These are phyloP conservation scores for Mallotus repandus DNA, from an alignment of 441 rosid species.

Conservation along the genomic window DNA sequence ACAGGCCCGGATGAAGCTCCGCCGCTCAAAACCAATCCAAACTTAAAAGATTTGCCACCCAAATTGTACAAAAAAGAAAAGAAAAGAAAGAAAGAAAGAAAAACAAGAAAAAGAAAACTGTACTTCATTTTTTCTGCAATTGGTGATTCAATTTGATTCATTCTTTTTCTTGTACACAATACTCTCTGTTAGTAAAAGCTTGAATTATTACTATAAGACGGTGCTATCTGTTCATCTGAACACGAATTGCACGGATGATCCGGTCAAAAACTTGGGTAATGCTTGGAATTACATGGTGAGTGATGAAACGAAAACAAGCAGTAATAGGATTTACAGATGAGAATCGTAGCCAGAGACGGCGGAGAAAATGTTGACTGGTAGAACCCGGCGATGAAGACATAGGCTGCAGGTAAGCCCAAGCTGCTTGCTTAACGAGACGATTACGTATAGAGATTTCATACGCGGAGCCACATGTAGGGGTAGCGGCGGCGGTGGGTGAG, in stretches of 20 bases:
- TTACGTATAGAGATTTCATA: conserved; percentile 74
- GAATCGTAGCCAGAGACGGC: conserved; percentile 53
- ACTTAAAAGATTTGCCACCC: conserved; percentile 7
- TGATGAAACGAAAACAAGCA: conserved; percentile 35
- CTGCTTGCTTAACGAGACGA: conserved; percentile 83
- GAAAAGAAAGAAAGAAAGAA: background rate
- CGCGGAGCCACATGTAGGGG: conserved; percentile 32
- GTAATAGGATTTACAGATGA: conserved; percentile 34
- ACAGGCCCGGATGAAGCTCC: conserved; percentile 44
- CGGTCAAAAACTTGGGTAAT: conserved; percentile 40
- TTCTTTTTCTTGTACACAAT: background rate
- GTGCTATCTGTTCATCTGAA: conserved; percentile 12
- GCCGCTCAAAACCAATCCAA: conserved; percentile 43
- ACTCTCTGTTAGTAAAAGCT: too few relatives aligned
- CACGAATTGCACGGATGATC: conserved; percentile 34
- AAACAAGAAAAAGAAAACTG: background rate
- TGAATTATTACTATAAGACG: too few relatives aligned
- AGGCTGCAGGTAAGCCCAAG: conserved; percentile 93
- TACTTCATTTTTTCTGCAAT: background rate
- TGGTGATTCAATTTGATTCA: conserved; percentile 8
- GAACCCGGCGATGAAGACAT: conserved; percentile 52
- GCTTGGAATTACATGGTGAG: conserved; percentile 29
- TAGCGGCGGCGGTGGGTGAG: conserved; percentile 46
- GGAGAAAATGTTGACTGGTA: conserved; percentile 40
- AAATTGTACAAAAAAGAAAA: conserved; percentile 18